A percentile compares a stretch with the other conserved stretches of the same genome.
These are phyloP conservation scores for Russula emetica DNA, from an alignment of 768 basidiomycete genomes.

Conservation along the genomic window DNA sequence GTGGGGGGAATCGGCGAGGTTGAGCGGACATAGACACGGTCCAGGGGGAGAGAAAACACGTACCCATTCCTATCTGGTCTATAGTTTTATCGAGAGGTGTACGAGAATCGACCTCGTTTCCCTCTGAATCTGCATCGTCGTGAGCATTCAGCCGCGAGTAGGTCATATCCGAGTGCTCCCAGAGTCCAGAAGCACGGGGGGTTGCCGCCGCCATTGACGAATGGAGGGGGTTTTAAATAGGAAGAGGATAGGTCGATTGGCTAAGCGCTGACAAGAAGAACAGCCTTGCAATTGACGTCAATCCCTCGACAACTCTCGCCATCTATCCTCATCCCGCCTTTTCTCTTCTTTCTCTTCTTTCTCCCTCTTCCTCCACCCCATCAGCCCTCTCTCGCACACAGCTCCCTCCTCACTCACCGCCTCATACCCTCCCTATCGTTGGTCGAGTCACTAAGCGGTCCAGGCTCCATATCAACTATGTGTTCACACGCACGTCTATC, in stretches of 20 bases:
- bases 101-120: constrained; percentile 33
- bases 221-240: constrained; percentile 9
- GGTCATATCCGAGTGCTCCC: constrained; percentile 40
- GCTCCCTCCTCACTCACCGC: no score
- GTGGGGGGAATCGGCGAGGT: no score
- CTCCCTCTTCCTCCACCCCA: background rate
- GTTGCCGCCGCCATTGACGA: constrained; percentile 32
- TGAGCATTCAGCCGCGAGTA: constrained; percentile 37
- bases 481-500: no score
- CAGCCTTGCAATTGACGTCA: background rate
- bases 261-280: background rate
- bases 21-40: background rate
- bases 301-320: background rate
- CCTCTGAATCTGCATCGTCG: constrained; percentile 36
- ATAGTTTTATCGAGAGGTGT: constrained; percentile 75
- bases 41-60: constrained; percentile 22
- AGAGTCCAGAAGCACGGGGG: constrained; percentile 49
- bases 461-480: background rate
- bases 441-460: background rate
- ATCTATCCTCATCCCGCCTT: background rate
- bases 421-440: background rate
- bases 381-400: no score
- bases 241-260: background rate
- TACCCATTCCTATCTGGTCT: constrained; percentile 86
- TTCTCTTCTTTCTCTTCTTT: background rate